Evolutionary conservation across 2,329 filamentous ascomycete species (phyloP), one percentile per base, ranked within the genome.

Genomic region (Zymoseptoria pseudotritici): DNA sequence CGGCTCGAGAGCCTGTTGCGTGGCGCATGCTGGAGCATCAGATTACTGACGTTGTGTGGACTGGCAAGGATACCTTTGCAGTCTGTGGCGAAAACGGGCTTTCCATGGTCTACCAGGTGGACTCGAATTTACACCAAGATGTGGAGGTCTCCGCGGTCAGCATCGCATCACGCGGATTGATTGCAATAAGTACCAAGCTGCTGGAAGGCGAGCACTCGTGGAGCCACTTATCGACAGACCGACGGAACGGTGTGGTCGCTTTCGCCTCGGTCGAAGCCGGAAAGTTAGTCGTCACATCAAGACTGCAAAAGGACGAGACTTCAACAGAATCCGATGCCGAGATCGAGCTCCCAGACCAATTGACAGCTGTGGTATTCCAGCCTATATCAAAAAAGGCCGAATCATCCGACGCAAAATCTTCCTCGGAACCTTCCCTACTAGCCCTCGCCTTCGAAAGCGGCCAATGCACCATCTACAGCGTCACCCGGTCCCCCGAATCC

Each of bases 1-100:
- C 58, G n/a, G 46, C 59, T 19, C 70, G 69, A 21, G 73, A 76
- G 26, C 75, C 77, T 4, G 67, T 75, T 4, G 70, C 69, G 4
- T 78, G 74, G 72, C 72, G 71, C 22, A 70, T 74, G 19, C 77
- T 77, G 54, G 74, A 77, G 21, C 71, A 72, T 4, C 71, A 71
- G 57, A 73, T 79, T 1, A 69, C 75, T 24, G 78, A 79, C 59
- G 77, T 75, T 1, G 71, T 73, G 11, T 80, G 78, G 77, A 75
- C 74, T 50, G 74, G 68, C 52, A 73, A 77, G 13, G 71, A 74
- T 2, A 70, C 70, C 1, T 79, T 80, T 61, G 70, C 77, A 9
- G 75, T 79, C 10, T 78, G 75, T 57, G 77, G 78, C 10, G 73
- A 74, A 8, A 67, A 73, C 19, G 66, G 66, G 0, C 55, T 68